Evolutionary conservation across 2,329 filamentous ascomycete genomes (phyloP).

Genomic region (Helminthosporium solani): DNA sequence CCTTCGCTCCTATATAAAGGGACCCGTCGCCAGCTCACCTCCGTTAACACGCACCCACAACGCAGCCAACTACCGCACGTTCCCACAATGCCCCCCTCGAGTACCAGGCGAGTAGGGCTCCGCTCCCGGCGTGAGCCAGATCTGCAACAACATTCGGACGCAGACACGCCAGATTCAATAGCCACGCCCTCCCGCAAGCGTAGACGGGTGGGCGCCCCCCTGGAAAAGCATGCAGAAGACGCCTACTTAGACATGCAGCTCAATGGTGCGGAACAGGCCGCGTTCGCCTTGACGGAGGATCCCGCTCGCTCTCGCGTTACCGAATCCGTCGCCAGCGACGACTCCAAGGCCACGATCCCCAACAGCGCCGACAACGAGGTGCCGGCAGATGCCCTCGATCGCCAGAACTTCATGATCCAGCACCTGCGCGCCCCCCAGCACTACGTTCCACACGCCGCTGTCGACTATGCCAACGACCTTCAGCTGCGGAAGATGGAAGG

Average conservation of each 20-base stretch:
- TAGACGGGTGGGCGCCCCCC: slow-evolving; percentile 43
- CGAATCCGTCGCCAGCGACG: slow-evolving; percentile 45
- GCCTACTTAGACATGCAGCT: slow-evolving; percentile 28
- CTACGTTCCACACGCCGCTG: slow-evolving; percentile 56
- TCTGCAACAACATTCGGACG: slow-evolving; percentile 37
- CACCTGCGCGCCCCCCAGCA: slow-evolving; percentile 45
- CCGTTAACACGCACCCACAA: background rate
- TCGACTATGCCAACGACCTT: slow-evolving; percentile 58
- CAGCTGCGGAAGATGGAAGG: slow-evolving; percentile 46
- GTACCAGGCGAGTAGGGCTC: slow-evolving; percentile 27
- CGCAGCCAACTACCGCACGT: slow-evolving; percentile 6
- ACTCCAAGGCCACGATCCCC: slow-evolving; percentile 42
- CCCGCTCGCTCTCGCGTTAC: slow-evolving; percentile 34
- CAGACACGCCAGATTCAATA: slow-evolving; percentile 50
- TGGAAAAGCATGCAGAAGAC: slow-evolving; percentile 5
- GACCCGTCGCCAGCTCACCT: background rate
- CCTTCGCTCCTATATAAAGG: background rate
- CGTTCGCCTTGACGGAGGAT: slow-evolving; percentile 19
- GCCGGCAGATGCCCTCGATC: slow-evolving; percentile 34
- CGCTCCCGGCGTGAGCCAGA: slow-evolving; percentile 36
- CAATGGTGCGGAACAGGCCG: slow-evolving; percentile 34
- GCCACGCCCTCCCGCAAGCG: slow-evolving; percentile 51
- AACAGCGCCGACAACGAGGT: slow-evolving; percentile 35
- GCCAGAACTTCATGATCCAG: slow-evolving; percentile 41
- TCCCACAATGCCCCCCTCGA: slow-evolving; percentile 33